Conservation (phyloP, 331 rosid genomes). For the Phaseolus coccineus region DNA sequence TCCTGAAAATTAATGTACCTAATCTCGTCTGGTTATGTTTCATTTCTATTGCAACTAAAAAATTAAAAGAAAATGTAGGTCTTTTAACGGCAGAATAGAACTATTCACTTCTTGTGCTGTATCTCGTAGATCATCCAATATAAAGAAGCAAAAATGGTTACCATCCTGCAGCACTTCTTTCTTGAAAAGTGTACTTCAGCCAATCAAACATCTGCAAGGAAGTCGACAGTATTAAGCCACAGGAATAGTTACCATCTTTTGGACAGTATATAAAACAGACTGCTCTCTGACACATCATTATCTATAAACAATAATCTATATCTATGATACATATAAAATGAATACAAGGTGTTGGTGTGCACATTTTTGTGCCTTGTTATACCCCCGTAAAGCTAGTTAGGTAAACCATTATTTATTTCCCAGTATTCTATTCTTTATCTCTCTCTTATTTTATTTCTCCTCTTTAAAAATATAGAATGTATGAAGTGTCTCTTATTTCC, state of each 20-base stretch:
- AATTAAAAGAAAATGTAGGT: constrained; percentile 42
- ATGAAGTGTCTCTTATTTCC: too few species aligned
- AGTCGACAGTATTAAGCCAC: constrained; percentile 39
- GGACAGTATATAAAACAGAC: constrained; percentile 15
- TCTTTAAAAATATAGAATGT: background rate
- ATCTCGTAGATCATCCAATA: constrained; percentile 45
- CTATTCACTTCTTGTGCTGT: constrained; percentile 46
- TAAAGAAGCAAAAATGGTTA: constrained; percentile 39
- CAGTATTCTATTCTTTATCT: background rate
- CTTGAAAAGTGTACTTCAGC: constrained; percentile 34
- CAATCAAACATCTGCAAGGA: constrained; percentile 73
- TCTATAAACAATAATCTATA: background rate
- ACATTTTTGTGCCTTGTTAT: too few species aligned
- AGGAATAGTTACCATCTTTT: constrained; percentile 23
- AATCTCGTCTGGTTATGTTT: constrained; percentile 45
- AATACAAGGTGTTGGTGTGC: too few species aligned
- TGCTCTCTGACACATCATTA: constrained; percentile 6
- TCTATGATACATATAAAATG: too few species aligned
- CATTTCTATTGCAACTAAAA: constrained; percentile 46
- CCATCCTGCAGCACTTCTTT: constrained; percentile 39
- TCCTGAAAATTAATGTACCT: constrained; percentile 54
- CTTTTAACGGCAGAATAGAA: constrained; percentile 48
- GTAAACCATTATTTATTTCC: background rate
- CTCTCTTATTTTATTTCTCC: too few species aligned
- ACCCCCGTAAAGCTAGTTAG: background rate